Conservation (phyloP, 1,139 yeast species). For the Blastobotrys arbuscula region DNA sequence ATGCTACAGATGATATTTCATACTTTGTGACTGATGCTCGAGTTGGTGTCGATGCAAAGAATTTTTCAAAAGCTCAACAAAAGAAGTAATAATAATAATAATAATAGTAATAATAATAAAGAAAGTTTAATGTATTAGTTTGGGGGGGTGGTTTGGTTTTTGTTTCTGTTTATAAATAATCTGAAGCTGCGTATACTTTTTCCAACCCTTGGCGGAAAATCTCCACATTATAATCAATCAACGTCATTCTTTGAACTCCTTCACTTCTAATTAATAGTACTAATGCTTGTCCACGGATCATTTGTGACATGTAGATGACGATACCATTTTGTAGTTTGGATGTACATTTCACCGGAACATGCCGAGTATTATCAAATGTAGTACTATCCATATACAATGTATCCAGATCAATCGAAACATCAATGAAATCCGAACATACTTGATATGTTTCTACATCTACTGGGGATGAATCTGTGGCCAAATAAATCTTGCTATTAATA, state of each 20-base stretch:
- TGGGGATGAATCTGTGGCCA: slow-evolving; percentile 93
- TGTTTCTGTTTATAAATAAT: too few relatives aligned
- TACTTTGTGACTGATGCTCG: slow-evolving; percentile 32
- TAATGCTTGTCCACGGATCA: slow-evolving; percentile 88
- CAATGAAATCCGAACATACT: slow-evolving; percentile 95
- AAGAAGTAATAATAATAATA: slow-evolving; percentile 12
- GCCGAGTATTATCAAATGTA: slow-evolving; percentile 8
- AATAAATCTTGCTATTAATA: slow-evolving; percentile 87
- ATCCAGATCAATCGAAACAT: slow-evolving; percentile 84
- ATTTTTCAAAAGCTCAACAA: slow-evolving; percentile 30
- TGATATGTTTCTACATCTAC: slow-evolving; percentile 94
- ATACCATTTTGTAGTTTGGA: slow-evolving; percentile 79
- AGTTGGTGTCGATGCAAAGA: slow-evolving; percentile 35
- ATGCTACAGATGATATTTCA: slow-evolving; percentile 46
- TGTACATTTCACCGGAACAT: slow-evolving; percentile 51
- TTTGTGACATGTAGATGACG: slow-evolving; percentile 74
- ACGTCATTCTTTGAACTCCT: slow-evolving; percentile 45
- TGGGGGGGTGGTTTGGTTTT: too few relatives aligned
- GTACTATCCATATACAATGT: slow-evolving; percentile 28
- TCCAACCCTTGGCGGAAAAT: slow-evolving; percentile 73
- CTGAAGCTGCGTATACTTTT: slow-evolving; percentile 50
- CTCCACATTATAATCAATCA: slow-evolving; percentile 85
- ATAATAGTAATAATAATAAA: neutral
- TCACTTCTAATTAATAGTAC: slow-evolving; percentile 78
- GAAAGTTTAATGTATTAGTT: neutral